Evolutionary conservation across 768 basidiomycete species (phyloP).

Genomic region (Lyophyllum shimeji): DNA sequence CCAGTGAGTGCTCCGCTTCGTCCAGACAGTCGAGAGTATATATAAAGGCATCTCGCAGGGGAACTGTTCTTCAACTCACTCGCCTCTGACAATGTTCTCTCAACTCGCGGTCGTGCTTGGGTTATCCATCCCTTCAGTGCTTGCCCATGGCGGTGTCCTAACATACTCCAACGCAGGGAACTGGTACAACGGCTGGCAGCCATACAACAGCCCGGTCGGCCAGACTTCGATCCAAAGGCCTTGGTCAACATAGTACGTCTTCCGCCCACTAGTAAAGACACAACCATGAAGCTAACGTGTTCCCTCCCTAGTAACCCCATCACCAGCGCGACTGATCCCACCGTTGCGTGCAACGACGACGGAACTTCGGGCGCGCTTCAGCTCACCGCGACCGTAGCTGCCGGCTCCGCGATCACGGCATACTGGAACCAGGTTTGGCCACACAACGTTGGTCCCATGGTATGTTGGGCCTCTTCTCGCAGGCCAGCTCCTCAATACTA

Average conservation of each 20-base stretch:
- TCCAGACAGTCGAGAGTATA: not conserved
- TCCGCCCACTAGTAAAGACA: not conserved
- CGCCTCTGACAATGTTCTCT: conserved; percentile 22
- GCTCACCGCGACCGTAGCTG: conserved; percentile 40
- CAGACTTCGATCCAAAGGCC: conserved; percentile 43
- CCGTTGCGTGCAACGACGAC: conserved; percentile 46
- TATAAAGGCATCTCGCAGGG: not conserved
- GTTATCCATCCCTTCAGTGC: conserved; percentile 26
- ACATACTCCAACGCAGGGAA: conserved; percentile 37
- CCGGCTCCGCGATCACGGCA: conserved; percentile 40
- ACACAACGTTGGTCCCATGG: conserved; percentile 44
- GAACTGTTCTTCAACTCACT: not conserved
- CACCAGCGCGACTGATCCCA: conserved; percentile 32
- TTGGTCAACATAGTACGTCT: conserved; percentile 40
- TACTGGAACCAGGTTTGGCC: conserved; percentile 50
- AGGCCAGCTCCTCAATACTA: not conserved
- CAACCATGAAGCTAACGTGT: not conserved
- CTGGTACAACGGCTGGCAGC: conserved; percentile 40
- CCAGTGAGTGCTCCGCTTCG: not conserved
- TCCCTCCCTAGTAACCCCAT: conserved; percentile 38
- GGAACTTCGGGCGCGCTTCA: conserved; percentile 39
- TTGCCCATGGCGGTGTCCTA: conserved; percentile 46
- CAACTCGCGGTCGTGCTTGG: conserved; percentile 29
- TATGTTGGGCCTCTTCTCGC: conserved; percentile 12
- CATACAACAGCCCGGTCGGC: conserved; percentile 42